Evolutionary conservation across 352 stramenopile species (phyloP).

Genomic region (Detonula confervacea): DNA sequence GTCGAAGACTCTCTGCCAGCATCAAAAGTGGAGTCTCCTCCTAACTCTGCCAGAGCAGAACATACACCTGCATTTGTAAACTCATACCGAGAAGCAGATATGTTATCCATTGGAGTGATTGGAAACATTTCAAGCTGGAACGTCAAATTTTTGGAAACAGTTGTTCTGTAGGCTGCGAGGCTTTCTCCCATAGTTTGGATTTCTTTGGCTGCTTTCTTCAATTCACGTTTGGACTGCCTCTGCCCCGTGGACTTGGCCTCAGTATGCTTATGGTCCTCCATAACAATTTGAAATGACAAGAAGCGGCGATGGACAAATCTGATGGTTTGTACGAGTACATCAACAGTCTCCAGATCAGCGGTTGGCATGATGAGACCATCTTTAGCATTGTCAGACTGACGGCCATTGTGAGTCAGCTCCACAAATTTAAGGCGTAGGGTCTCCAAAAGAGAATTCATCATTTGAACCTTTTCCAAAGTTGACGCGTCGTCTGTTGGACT

Average conservation of each 20-base stretch:
- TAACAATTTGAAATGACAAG: conserved; percentile 19
- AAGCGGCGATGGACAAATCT: conserved; percentile 31
- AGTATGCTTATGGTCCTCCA: conserved; percentile 1
- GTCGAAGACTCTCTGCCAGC: conserved; percentile 10
- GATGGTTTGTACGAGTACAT: conserved; percentile 44
- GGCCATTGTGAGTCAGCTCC: conserved; percentile 47
- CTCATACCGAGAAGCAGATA: conserved; percentile 29
- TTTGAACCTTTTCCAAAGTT: conserved; percentile 43
- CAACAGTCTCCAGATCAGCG: conserved; percentile 46
- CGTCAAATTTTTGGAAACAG: conserved; percentile 33
- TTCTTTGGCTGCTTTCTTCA: conserved; percentile 23
- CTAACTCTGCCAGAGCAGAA: conserved; percentile 57
- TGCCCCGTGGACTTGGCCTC: neutral
- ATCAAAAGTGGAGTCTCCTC: conserved; percentile 10
- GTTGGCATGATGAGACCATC: conserved; percentile 36
- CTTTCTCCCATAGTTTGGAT: conserved; percentile 36
- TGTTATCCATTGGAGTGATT: conserved; percentile 27
- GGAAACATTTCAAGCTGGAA: conserved; percentile 63
- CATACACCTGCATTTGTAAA: conserved; percentile 59
- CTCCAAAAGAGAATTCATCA: conserved; percentile 48
- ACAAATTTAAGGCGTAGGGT: conserved; percentile 56
- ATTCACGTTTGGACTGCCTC: conserved; percentile 28
- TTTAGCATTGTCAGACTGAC: conserved; percentile 17
- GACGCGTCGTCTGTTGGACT: conserved; percentile 10
- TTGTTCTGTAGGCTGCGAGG: conserved; percentile 28